These are phyloP conservation scores for Neonectria sp. DNA, from an alignment of 2,329 filamentous ascomycete genomes.

Conservation along the genomic window DNA sequence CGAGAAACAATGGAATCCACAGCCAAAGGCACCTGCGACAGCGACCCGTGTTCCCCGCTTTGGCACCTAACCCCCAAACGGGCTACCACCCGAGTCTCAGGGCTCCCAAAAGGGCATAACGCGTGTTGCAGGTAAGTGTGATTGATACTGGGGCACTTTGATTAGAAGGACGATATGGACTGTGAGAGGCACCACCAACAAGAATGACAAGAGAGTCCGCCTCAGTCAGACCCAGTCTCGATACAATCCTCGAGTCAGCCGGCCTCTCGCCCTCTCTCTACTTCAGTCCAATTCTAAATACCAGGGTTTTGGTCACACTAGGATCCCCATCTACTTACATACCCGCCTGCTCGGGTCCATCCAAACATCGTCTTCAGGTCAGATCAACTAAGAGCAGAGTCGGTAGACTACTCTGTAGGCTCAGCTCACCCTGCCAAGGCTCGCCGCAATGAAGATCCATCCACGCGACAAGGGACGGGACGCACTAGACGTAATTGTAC, in stretches of 20 bases:
- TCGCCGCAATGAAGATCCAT: slow-evolving; percentile 13
- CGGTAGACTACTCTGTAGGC: neutral
- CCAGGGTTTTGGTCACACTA: neutral
- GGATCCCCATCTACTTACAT: neutral
- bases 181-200: slow-evolving; percentile 4
- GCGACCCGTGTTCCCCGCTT: neutral
- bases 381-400: neutral
- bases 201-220: no score
- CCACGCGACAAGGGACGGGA: neutral
- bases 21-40: neutral
- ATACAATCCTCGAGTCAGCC: slow-evolving; percentile 3
- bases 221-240: neutral
- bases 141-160: slow-evolving; percentile 22
- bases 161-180: slow-evolving; percentile 23
- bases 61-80: neutral
- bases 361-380: neutral
- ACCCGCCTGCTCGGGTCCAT: neutral
- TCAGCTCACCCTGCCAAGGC: neutral
- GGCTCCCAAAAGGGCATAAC: neutral
- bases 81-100: slow-evolving; percentile 1
- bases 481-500: neutral
- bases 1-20: slow-evolving; percentile 28
- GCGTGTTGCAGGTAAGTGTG: slow-evolving; percentile 25
- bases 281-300: neutral
- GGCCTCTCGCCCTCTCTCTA: neutral